Percentiles rank a stretch among this genome's conserved stretches.
Evolutionary conservation across 2,329 filamentous ascomycete genomes (phyloP).

Genomic region (Fusarium beomiforme): DNA sequence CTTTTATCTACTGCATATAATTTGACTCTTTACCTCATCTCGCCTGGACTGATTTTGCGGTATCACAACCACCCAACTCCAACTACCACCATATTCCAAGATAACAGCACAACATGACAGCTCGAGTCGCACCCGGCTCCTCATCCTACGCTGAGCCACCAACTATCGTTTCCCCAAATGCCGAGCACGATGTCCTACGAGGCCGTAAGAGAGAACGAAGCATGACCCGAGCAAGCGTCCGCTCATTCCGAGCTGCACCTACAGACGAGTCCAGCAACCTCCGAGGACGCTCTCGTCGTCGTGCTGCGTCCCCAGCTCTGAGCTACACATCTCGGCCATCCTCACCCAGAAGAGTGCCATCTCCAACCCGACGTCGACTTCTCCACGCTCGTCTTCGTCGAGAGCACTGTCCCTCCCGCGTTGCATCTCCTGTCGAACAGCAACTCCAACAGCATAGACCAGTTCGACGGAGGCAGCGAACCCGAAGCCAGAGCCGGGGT

Average conservation of each 20-base stretch:
- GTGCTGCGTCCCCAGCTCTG: slow-evolving; percentile 50
- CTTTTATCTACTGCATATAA: neutral
- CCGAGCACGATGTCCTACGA: slow-evolving; percentile 46
- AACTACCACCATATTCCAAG: neutral
- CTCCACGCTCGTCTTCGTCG: slow-evolving; percentile 55
- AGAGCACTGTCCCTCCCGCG: slow-evolving; percentile 56
- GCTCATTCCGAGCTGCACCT: slow-evolving; percentile 44
- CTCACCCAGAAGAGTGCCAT: slow-evolving; percentile 49
- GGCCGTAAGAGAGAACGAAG: slow-evolving; percentile 55
- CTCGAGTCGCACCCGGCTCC: slow-evolving; percentile 30
- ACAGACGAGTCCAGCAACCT: slow-evolving; percentile 56
- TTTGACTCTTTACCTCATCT: neutral
- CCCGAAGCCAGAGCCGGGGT: slow-evolving; percentile 52
- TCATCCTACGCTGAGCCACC: slow-evolving; percentile 40
- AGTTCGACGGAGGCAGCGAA: slow-evolving; percentile 50
- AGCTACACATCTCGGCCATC: slow-evolving; percentile 46
- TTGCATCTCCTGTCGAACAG: slow-evolving; percentile 49
- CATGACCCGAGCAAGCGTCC: slow-evolving; percentile 47
- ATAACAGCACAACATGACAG: slow-evolving; percentile 39
- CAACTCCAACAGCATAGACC: slow-evolving; percentile 41
- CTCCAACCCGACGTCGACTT: slow-evolving; percentile 54
- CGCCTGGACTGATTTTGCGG: slow-evolving; percentile 2
- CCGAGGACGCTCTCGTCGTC: slow-evolving; percentile 53
- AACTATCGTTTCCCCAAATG: slow-evolving; percentile 31
- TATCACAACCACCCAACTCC: slow-evolving; percentile 7